Evolutionary conservation across 208 protist genomes (phyloP).

Genomic region (Sergeia podlipaevii): DNA sequence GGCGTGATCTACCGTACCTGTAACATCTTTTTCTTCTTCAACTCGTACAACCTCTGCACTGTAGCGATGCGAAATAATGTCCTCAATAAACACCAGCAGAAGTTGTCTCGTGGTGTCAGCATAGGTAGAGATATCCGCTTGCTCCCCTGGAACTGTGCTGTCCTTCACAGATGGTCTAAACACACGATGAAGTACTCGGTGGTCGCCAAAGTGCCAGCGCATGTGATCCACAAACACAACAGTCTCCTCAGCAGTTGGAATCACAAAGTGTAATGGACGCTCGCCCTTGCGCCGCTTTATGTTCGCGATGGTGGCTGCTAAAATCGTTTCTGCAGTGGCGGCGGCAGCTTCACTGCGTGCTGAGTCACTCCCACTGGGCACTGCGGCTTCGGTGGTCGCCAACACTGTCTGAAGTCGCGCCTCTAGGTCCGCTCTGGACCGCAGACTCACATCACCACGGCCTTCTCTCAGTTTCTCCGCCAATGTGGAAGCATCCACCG

Average conservation of each 20-base stretch:
- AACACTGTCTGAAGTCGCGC: neutral
- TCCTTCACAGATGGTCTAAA: slow-evolving; percentile 42
- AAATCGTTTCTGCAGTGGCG: slow-evolving; percentile 18
- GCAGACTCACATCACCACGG: slow-evolving; percentile 23
- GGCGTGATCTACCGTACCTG: slow-evolving; percentile 13
- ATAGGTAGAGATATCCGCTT: slow-evolving; percentile 22
- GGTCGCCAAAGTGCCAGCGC: slow-evolving; percentile 50
- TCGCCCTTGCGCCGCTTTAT: slow-evolving; percentile 23
- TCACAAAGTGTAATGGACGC: slow-evolving; percentile 58
- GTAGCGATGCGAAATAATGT: slow-evolving; percentile 28
- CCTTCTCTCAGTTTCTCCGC: slow-evolving; percentile 11
- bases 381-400: neutral
- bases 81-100: slow-evolving; percentile 69
- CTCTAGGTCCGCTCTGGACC: neutral
- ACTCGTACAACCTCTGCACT: neutral
- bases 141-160: slow-evolving; percentile 9
- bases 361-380: neutral
- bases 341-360: neutral
- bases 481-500: slow-evolving; percentile 7
- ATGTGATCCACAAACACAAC: slow-evolving; percentile 18
- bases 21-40: neutral
- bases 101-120: slow-evolving; percentile 56
- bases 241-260: slow-evolving; percentile 1
- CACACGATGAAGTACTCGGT: slow-evolving; percentile 66
- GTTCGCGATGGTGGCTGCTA: slow-evolving; percentile 31